Conservation (phyloP, 73 alveolate species). For the Paramecium octaurelia region DNA sequence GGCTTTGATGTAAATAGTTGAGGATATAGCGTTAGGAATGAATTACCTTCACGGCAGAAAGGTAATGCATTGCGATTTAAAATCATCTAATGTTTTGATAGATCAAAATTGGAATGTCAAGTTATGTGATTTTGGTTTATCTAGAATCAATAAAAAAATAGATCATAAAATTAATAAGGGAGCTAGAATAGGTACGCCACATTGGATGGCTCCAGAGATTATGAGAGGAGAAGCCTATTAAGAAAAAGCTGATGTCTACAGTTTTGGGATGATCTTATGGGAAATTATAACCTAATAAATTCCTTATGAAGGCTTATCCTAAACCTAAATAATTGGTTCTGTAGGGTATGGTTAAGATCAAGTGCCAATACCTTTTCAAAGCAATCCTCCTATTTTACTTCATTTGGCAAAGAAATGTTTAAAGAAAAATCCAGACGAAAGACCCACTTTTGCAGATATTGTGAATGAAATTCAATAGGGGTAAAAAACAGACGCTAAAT, state of each 20-base stretch:
- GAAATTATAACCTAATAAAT: slow-evolving; percentile 47
- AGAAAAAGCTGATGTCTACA: slow-evolving; percentile 76
- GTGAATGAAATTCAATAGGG: slow-evolving; percentile 18
- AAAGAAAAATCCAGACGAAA: slow-evolving; percentile 30
- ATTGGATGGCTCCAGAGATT: slow-evolving; percentile 94
- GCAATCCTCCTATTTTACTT: slow-evolving; percentile 28
- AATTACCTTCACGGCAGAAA: slow-evolving; percentile 88
- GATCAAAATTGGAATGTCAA: slow-evolving; percentile 91
- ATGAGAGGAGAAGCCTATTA: slow-evolving; percentile 78
- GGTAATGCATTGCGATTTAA: slow-evolving; percentile 93
- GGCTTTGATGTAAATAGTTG: slow-evolving; percentile 80
- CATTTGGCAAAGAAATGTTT: slow-evolving; percentile 30
- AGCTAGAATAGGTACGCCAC: slow-evolving; percentile 72
- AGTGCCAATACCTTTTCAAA: slow-evolving; percentile 12
- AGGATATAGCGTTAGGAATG: slow-evolving; percentile 89
- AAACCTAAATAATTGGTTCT: slow-evolving; percentile 45
- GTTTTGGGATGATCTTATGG: slow-evolving; percentile 87
- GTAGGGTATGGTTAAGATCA: slow-evolving; percentile 53
- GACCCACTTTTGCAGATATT: slow-evolving; percentile 51
- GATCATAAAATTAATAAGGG: slow-evolving; percentile 28
- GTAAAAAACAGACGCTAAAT: not conserved
- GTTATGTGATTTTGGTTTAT: slow-evolving; percentile 93
- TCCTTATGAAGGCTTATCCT: slow-evolving; percentile 57
- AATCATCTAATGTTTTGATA: slow-evolving; percentile 85
- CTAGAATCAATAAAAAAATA: slow-evolving; percentile 69